Percentiles rank a stretch among this genome's conserved stretches.
phyloP scores from a whole-genome alignment of 2,329 filamentous ascomycete species.

The Paramyrothecium sp. region DNA sequence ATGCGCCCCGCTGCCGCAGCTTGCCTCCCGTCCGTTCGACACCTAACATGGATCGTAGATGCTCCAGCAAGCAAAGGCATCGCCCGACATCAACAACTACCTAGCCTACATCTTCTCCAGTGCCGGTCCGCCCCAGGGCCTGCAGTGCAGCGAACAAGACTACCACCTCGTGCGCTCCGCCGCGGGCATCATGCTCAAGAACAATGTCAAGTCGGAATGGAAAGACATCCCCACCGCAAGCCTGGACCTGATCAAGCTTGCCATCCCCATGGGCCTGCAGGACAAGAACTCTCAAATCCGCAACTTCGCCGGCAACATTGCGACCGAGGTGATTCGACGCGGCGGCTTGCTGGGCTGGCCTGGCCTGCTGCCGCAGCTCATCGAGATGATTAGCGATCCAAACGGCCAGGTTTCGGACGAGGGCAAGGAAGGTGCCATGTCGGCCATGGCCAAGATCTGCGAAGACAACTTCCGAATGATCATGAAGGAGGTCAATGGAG shows the following conservation, averaged over 20 bases:
- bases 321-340: constrained; percentile 83
- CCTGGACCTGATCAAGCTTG: constrained; percentile 74
- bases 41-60: constrained; percentile 57
- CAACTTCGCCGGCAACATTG: constrained; percentile 87
- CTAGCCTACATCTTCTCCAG: constrained; percentile 87
- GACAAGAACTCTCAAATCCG: constrained; percentile 82
- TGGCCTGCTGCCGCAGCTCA: constrained; percentile 79
- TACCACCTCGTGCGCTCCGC: constrained; percentile 80
- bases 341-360: constrained; percentile 91
- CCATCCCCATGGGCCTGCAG: constrained; percentile 75
- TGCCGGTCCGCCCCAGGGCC: constrained; percentile 57
- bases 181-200: constrained; percentile 93
- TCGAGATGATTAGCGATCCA: constrained; percentile 74
- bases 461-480: constrained; percentile 90
- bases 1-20: constrained; percentile 4
- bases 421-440: constrained; percentile 90
- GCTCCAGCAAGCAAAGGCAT: constrained; percentile 83
- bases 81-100: constrained; percentile 96
- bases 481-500: constrained; percentile 83
- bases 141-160: constrained; percentile 58
- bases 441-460: constrained; percentile 90
- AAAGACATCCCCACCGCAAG: constrained; percentile 73
- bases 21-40: constrained; percentile 13
- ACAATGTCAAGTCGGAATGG: constrained; percentile 77
- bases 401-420: constrained; percentile 65